Base-by-base conservation (phyloP, 2,329 filamentous ascomycete genomes). In the Biscogniauxia sp. region DNA sequence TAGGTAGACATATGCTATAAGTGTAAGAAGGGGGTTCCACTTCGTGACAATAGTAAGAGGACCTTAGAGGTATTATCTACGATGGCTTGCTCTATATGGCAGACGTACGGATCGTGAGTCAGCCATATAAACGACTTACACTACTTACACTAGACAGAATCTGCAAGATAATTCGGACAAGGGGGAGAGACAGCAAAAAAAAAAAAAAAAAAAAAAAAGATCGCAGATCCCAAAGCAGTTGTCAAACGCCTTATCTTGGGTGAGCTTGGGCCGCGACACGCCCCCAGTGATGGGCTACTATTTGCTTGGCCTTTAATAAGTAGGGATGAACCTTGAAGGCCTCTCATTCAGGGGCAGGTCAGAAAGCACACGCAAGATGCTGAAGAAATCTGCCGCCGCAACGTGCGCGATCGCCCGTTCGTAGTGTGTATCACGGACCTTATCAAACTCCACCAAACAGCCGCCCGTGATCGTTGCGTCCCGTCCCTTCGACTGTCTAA, bases 381-480 rank as follows among this genome's bases (percentile, higher is more conserved):
- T 9, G 15, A 45, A 45, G 37, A 45, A 45, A 15, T 23, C 37
- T 17, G 17, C 32, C 52, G 54, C 49, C 54, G 56, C 55, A 60
- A 57, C 54, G 60, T 49, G 37, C 37, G 37, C 37, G 37, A 45
- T 45, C 37, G 37, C 37, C 37, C 37, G 37, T 45, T 45, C 45
- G 61, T 55, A 53, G 58, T 53, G 60, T 59, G 55, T 61, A 54
- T 56, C 60, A 62, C 60, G 53, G 58, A 57, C 55, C 58, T 45
- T 45, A 60, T 58, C 41, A 51, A 59, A 58, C 56, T 63, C 62
- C 64, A 63, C 58, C 50, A 5, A 32, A 55, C 37, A 41, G 54
- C 60, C 59, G 62, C 60, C 62, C 60, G 32, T 32, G 60, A 53
- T 60, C 57, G 56, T 56, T 51, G 61, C 64, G 64, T 62, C 58